Conservation (phyloP, 179 eudicot genomes). For the Camellia oleifera region DNA sequence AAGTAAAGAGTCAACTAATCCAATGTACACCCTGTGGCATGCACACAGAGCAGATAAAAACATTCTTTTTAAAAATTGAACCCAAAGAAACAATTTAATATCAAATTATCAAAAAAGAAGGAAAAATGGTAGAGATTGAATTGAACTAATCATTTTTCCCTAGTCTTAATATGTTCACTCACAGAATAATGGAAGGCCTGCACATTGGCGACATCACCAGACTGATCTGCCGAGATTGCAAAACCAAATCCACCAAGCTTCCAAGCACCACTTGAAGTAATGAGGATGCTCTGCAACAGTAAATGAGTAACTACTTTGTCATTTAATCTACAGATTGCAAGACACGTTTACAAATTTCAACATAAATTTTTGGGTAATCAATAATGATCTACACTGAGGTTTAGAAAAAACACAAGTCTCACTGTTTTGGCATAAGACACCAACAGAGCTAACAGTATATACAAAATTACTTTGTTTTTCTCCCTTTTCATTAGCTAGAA, state of each 20-base stretch:
- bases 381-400: too few species aligned
- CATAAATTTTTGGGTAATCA: too few species aligned
- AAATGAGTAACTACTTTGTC: constrained; percentile 18
- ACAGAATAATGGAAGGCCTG: constrained; percentile 91
- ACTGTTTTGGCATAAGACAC: too few species aligned
- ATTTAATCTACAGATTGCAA: neutral
- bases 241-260: constrained; percentile 99
- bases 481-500: too few species aligned
- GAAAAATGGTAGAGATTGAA: neutral
- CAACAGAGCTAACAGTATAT: too few species aligned
- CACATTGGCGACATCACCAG: constrained; percentile 46
- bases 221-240: constrained; percentile 72
- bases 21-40: neutral
- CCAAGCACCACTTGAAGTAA: constrained; percentile 96
- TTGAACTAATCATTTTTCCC: neutral
- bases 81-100: neutral
- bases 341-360: neutral
- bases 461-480: too few species aligned
- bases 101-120: neutral
- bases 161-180: constrained; percentile 26
- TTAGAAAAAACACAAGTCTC: too few species aligned
- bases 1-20: neutral
- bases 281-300: constrained; percentile 68
- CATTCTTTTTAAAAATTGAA: neutral
- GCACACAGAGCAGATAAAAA: neutral